phyloP scores from a whole-genome alignment of 805 yeast species.

The Lachancea kluyveri region DNA sequence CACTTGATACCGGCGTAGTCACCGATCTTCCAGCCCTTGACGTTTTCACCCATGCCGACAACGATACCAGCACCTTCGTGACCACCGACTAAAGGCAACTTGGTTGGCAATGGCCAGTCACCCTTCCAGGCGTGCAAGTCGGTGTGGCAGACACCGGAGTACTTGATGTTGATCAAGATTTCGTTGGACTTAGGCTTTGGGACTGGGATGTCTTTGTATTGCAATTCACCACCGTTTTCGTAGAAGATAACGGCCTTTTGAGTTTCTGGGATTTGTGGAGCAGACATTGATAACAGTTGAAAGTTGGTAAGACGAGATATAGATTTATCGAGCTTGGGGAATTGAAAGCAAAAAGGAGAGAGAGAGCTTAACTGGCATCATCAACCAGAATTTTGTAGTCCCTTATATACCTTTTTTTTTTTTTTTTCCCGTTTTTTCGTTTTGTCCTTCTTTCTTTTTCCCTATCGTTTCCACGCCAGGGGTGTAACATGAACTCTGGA shows the following conservation, averaged over 20 bases:
- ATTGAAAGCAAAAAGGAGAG: background rate
- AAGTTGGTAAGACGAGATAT: background rate
- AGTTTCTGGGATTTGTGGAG: conserved; percentile 46
- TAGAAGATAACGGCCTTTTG: conserved; percentile 71
- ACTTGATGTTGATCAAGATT: conserved; percentile 72
- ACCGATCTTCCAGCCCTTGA: conserved; percentile 53
- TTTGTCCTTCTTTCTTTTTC: no score
- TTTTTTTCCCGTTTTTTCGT: no score
- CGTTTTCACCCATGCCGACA: conserved; percentile 53
- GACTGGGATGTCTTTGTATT: conserved; percentile 70
- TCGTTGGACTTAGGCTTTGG: conserved; percentile 75
- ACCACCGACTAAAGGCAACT: conserved; percentile 61
- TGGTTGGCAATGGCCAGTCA: conserved; percentile 75
- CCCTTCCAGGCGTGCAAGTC: conserved; percentile 93
- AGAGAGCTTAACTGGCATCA: no score
- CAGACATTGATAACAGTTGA: conserved; percentile 21
- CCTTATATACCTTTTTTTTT: no score
- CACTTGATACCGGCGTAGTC: conserved; percentile 62
- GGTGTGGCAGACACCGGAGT: conserved; percentile 91
- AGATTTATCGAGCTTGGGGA: no score
- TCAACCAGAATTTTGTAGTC: no score
- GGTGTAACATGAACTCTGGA: no score
- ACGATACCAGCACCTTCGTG: conserved; percentile 69
- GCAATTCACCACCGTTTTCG: conserved; percentile 55
- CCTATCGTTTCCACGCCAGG: no score